phyloP scores from a whole-genome alignment of 1,284 basidiomycete genomes.

The Serendipita sp. region DNA sequence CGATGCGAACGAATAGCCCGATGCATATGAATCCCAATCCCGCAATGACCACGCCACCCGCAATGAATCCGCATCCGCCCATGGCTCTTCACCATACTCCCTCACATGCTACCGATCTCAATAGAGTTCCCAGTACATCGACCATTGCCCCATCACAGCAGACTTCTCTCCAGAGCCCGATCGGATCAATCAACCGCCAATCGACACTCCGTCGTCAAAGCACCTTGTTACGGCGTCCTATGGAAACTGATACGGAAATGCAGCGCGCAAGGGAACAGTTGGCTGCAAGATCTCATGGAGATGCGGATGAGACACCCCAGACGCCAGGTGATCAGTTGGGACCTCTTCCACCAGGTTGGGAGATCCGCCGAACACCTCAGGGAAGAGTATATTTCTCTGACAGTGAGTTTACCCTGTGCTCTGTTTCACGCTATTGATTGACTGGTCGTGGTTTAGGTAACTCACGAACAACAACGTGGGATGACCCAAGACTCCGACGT shows the following conservation, averaged over 20 bases:
- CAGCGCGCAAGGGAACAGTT: background rate
- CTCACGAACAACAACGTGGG: constrained; percentile 1
- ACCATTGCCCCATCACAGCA: too few relatives aligned
- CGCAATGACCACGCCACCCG: too few relatives aligned
- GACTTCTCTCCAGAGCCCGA: too few relatives aligned
- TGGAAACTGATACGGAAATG: background rate
- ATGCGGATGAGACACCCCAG: background rate
- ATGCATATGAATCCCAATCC: too few relatives aligned
- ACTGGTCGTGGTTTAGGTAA: constrained; percentile 10
- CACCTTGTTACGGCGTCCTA: background rate
- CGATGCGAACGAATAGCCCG: too few relatives aligned
- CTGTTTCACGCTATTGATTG: background rate
- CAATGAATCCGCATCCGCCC: too few relatives aligned
- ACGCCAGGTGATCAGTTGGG: constrained; percentile 9
- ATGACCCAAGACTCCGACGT: background rate
- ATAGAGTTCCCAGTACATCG: too few relatives aligned
- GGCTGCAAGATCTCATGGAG: background rate
- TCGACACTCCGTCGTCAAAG: background rate
- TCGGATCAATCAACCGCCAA: too few relatives aligned
- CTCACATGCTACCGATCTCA: too few relatives aligned
- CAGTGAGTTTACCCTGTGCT: background rate
- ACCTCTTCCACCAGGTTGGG: background rate
- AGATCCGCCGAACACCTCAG: background rate
- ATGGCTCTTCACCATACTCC: too few relatives aligned
- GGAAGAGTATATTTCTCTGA: constrained; percentile 18